These are phyloP conservation scores for Didymella pomorum DNA, from an alignment of 2,329 filamentous ascomycete genomes.

Conservation along the genomic window DNA sequence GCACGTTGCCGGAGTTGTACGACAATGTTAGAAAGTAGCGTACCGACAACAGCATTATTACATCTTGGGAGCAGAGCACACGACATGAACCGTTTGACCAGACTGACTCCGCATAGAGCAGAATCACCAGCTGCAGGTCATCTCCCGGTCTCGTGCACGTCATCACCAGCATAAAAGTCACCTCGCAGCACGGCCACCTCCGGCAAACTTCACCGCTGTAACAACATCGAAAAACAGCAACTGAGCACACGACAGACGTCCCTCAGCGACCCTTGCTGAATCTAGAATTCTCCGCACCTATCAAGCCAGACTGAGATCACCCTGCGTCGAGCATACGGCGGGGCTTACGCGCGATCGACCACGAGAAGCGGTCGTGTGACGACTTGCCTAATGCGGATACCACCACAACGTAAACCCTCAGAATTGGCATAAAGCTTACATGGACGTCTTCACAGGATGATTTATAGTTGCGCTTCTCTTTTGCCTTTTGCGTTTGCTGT, in stretches of 20 bases:
- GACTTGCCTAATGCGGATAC: not conserved
- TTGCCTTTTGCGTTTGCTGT: too few relatives aligned
- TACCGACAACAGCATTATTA: too few relatives aligned
- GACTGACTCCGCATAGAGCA: not conserved
- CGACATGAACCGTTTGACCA: too few relatives aligned
- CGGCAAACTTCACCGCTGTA: not conserved
- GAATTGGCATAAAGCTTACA: constrained; percentile 9
- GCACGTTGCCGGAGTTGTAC: not conserved
- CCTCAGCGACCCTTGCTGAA: not conserved
- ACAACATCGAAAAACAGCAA: constrained; percentile 2
- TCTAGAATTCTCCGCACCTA: not conserved
- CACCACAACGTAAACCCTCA: not conserved
- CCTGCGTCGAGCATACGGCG: constrained; percentile 7
- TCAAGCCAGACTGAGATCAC: not conserved
- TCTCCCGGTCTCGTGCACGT: not conserved
- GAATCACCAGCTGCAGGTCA: too few relatives aligned
- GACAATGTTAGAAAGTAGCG: not conserved
- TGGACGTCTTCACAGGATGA: too few relatives aligned
- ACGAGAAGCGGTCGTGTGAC: constrained; percentile 19
- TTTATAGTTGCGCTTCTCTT: too few relatives aligned
- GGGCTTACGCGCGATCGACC: constrained; percentile 11
- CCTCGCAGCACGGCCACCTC: not conserved
- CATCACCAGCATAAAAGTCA: not conserved
- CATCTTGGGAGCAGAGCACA: too few relatives aligned
- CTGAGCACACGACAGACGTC: constrained; percentile 16